Evolutionary conservation across 2,329 filamentous ascomycete species (phyloP).

Genomic region (Aspergillus piperis): DNA sequence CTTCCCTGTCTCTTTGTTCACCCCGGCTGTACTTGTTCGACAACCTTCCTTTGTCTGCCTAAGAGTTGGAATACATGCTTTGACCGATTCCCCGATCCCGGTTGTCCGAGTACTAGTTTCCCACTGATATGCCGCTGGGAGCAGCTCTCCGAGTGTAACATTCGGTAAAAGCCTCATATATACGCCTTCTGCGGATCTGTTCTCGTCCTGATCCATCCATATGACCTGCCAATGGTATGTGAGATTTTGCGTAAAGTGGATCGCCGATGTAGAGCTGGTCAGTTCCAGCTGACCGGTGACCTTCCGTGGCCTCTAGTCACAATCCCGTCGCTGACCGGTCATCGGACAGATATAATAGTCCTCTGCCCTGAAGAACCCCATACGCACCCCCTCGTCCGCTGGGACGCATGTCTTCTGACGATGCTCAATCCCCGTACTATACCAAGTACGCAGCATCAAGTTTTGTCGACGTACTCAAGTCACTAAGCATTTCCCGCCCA

Average conservation of each 20-base stretch:
- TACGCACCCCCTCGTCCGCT: slow-evolving; percentile 24
- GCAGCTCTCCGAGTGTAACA: slow-evolving; percentile 9
- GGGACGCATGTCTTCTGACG: slow-evolving; percentile 46
- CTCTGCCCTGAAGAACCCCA: slow-evolving; percentile 17
- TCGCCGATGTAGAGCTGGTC: background rate
- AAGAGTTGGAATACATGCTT: background rate
- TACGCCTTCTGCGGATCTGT: slow-evolving; percentile 11
- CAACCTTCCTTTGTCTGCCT: background rate
- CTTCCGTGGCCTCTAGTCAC: slow-evolving; percentile 8
- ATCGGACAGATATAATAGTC: slow-evolving; percentile 23
- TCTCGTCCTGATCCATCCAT: slow-evolving; percentile 14
- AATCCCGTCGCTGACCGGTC: slow-evolving; percentile 16
- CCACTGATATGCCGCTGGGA: slow-evolving; percentile 2
- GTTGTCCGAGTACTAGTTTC: background rate
- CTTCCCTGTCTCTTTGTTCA: slow-evolving; percentile 9
- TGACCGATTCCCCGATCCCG: background rate
- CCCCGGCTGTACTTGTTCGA: slow-evolving; percentile 1
- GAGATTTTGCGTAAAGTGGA: slow-evolving; percentile 3
- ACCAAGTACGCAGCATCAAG: slow-evolving; percentile 40
- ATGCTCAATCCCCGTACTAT: slow-evolving; percentile 40
- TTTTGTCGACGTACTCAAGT: slow-evolving; percentile 47
- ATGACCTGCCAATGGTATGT: slow-evolving; percentile 20
- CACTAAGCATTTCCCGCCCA: slow-evolving; percentile 41
- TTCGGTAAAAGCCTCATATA: slow-evolving; percentile 16
- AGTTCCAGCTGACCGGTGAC: slow-evolving; percentile 10